Evolutionary conservation across 2,329 filamentous ascomycete species (phyloP), one percentile per base, ranked within the genome.

Genomic region (Magnaporthiopsis rhizophila): DNA sequence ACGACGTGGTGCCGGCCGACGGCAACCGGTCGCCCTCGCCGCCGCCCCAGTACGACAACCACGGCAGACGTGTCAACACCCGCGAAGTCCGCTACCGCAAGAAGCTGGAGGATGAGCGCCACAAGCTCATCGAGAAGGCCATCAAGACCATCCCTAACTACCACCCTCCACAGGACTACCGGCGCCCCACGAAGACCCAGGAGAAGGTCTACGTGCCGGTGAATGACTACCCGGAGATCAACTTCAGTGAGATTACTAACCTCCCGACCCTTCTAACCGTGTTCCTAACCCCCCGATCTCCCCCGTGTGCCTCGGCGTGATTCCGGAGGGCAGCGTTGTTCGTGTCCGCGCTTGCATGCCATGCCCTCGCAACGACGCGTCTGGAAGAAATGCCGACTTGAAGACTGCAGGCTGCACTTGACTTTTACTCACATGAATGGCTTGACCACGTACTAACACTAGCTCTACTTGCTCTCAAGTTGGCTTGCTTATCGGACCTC

Each of bases 171-270:
- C 91, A 94, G 84, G 95, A 99, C 78, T 99, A 99, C 79, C 92
- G 95, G 78, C 91, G 95, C 73, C 95, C 95, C 68, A 98, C 94
- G 77, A 99, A 99, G 90, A 99, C 95, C 76, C 95, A 99, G 81
- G 95, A 99, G 85, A 99, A 99, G 85, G 96, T 99, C 90, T 99
- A 99, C 78, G 95, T 99, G 78, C 95, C 95, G 77, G 95, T 99
- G 83, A 99, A 99, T 87, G 95, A 99, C 80, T 99, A 99, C 79
- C 95, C 95, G 85, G 95, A 99, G 80, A 98, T 99, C 89, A 99
- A 99, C 89, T 99, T 99, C 92, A 99, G 95, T 99, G 97, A 94
- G 94, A 94, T 95, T 93, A 89, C 93, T 97, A 97, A 97, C 92
- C 92, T 92, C 92, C 87, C 88, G 89, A 90, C 87, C 82, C 78